Base-by-base conservation (phyloP, 148 eudicot genomes). In the Rhododendron williamsianum region DNA sequence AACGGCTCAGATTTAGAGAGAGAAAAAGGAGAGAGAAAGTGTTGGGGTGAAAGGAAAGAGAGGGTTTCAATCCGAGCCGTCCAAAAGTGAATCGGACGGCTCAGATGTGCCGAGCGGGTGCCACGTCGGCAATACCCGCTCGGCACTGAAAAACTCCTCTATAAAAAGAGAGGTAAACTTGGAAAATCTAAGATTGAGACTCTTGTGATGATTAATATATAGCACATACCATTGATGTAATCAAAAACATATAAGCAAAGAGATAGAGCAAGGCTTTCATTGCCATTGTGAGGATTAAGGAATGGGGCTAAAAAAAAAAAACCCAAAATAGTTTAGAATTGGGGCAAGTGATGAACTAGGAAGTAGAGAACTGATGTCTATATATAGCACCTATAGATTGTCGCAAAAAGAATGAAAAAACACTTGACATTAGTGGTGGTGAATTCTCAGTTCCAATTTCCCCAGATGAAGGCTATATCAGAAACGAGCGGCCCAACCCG, bases 211-310 rank as follows among this genome's bases (percentile, higher is more conserved):
- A 18, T 54, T 54, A 16, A 52, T 52, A 52, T 16, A 54, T 46
- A 9, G 49, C 49, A 76, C 78, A 38, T 76, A 76, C 51, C 80
- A 51, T 19, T 12, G 51, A 33, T 11, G 52, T 77, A 30, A 77
- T 10, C 35, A 77, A 77, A 45, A 77, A 51, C 52, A 45, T 2
- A 45, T 43, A 77, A 43, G 80, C 80, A 11, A 45, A 45, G 51
- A 77, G 80, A 77, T n/a, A 77, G 80, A 77, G 25, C 52, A 45
- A 21, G 49, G 52, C 54, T 45, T 77, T 77, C 80, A 77, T 77
- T 77, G 33, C 54, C 80, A 77, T 77, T 23, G 80, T 45, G 23
- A 54, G 60, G 60, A 54, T 54, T 54, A 54, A 23, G 52, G 30
- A 43, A 77, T 5, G 48, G n/a, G 6, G 10, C 0, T 0, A 49